Conservation (phyloP, 2,329 filamentous ascomycete genomes). For the Neopestalotiopsis rosae region DNA sequence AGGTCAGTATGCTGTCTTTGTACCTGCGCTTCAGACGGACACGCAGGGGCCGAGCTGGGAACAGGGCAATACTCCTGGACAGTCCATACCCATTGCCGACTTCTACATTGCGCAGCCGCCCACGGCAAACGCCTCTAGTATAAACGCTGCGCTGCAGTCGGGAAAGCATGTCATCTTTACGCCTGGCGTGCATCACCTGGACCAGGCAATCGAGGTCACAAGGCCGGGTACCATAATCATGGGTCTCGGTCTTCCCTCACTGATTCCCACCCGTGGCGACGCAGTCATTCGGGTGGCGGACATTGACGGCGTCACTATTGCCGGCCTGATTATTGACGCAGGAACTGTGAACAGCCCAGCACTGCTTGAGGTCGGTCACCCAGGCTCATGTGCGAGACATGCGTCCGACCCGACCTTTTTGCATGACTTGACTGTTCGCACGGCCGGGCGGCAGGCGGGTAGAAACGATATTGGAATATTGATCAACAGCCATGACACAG, state of each 20-base stretch:
- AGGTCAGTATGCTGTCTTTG: conserved; percentile 35
- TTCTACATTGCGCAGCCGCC: conserved; percentile 34
- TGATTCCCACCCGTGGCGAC: conserved; percentile 32
- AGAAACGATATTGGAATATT: conserved; percentile 35
- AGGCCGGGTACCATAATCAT: conserved; percentile 35
- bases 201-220: conserved; percentile 30
- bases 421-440: conserved; percentile 39
- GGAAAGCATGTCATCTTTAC: conserved; percentile 38
- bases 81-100: conserved; percentile 33
- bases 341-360: conserved; percentile 30
- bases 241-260: conserved; percentile 36
- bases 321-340: conserved; percentile 39
- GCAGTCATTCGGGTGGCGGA: conserved; percentile 34
- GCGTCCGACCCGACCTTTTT: conserved; percentile 36
- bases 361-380: conserved; percentile 35
- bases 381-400: conserved; percentile 27
- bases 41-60: conserved; percentile 36
- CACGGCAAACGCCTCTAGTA: conserved; percentile 27
- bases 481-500: conserved; percentile 37
- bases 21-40: conserved; percentile 33
- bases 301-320: conserved; percentile 37
- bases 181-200: conserved; percentile 37
- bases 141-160: conserved; percentile 34
- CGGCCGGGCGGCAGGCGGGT: conserved; percentile 29
- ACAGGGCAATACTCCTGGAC: conserved; percentile 30